Evolutionary conservation across 306 rosid genomes (phyloP), one percentile per base, ranked within the genome.

Genomic region (Glycine soja): DNA sequence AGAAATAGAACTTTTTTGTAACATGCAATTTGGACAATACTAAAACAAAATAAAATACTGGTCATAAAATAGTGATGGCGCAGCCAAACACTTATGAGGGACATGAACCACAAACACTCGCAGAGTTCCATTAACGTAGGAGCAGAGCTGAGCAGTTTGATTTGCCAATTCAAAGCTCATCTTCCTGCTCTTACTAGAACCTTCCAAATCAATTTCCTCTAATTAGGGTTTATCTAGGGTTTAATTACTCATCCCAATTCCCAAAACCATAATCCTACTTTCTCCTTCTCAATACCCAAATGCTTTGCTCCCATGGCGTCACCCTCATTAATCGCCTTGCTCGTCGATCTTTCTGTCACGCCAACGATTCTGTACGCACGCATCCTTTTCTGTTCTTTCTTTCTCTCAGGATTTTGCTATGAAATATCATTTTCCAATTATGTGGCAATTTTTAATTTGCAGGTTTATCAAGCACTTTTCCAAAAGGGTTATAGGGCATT

Each of bases 261-360:
- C 45, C 19, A 30, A 68, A 86, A 61, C 61, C 80, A 79, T n/a
- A 46, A 51, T 14, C 64, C 10, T 13, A 46, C 0, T 16, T 76
- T 32, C 8, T 43, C 43, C 13, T 38, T 67, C 63, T 1, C 56
- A 40, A 12, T 54, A 46, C 72, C 30, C 86, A 87, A 72, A 95
- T 95, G 99, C 94, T 88, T 89, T 88, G 92, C 90, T 88, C 93
- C 79, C 82, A 87, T 74, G 92, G 94, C 78, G 73, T 81, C 85
- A 85, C 70, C 70, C 84, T 95, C 73, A 34, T 89, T 32, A 74
- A 82, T 58, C 84, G 86, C 74, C 80, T 89, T 72, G 84, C 91
- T 73, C 93, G 92, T 80, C 92, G 90, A 78, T 83, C 92, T 36
- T 56, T 89, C 54, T 56, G 6, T 64, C 74, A 75, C 14, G 50